A percentile compares a stretch with the other conserved stretches of the same genome.
Conservation (phyloP, 805 yeast genomes). For the Candida ascalaphidarum region DNA sequence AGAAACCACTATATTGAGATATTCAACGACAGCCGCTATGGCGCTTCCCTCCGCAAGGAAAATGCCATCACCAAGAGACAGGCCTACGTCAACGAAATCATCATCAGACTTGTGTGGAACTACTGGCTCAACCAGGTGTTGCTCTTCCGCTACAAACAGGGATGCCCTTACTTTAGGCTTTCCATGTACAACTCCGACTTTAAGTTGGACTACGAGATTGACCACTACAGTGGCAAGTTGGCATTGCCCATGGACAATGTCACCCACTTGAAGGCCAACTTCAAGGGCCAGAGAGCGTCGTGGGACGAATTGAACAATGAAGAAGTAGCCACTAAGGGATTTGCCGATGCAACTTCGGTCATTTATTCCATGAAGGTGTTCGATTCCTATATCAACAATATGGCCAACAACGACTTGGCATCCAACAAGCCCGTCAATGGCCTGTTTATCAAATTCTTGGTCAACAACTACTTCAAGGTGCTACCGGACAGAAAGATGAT, state of each 20-base stretch:
- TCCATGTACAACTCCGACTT: slow-evolving; percentile 2
- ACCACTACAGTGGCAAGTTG: slow-evolving; percentile 5
- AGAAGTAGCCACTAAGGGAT: slow-evolving; percentile 5
- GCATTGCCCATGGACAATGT: slow-evolving; percentile 10
- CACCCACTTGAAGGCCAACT: slow-evolving; percentile 3
- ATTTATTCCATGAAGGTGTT: slow-evolving; percentile 7
- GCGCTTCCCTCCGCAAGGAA: slow-evolving; percentile 1
- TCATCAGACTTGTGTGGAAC: slow-evolving; percentile 16
- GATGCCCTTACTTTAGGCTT: slow-evolving; percentile 10
- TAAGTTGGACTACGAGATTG: slow-evolving; percentile 7
- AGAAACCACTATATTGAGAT: slow-evolving; percentile 11
- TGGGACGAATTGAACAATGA: slow-evolving; percentile 2
- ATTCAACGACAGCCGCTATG: slow-evolving; percentile 1
- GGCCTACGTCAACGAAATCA: slow-evolving; percentile 13
- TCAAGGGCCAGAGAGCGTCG: no score
- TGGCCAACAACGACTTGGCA: slow-evolving; percentile 4
- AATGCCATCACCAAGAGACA: slow-evolving; percentile 6
- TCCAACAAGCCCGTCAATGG: slow-evolving; percentile 1
- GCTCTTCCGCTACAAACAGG: slow-evolving; percentile 9
- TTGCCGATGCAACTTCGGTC: slow-evolving; percentile 5
- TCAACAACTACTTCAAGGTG: slow-evolving; percentile 1
- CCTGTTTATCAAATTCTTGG: slow-evolving; percentile 3
- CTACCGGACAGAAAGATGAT: slow-evolving; percentile 14
- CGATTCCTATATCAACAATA: slow-evolving; percentile 5
- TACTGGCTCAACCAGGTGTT: slow-evolving; percentile 9